Conservation (phyloP, 768 basidiomycete genomes). For the Lactarius deliciosus region DNA sequence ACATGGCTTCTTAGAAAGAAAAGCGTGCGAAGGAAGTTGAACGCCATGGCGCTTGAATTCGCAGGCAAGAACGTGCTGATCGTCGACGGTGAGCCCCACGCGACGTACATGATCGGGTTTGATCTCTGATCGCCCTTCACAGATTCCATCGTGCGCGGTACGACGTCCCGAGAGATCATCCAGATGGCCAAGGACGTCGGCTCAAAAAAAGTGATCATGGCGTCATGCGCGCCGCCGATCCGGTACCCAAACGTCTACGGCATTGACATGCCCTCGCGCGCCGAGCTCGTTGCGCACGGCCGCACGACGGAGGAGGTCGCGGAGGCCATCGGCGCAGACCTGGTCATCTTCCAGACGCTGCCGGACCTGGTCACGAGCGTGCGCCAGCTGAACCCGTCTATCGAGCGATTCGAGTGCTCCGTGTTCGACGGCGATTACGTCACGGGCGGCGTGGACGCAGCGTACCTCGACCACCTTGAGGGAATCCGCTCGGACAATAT, state of each 20-base stretch:
- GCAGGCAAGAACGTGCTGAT: conserved; percentile 87
- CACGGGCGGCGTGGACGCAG: conserved; percentile 87
- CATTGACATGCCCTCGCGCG: conserved; percentile 97
- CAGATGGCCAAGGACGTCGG: conserved; percentile 99
- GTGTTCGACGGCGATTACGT: conserved; percentile 98
- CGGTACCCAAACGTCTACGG: conserved; percentile 97
- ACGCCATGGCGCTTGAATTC: conserved; percentile 98
- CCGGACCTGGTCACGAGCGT: conserved; percentile 86
- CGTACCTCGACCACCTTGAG: conserved; percentile 76
- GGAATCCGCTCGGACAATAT: conserved; percentile 77
- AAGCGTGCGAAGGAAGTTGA: conserved; percentile 93
- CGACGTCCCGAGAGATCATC: conserved; percentile 97
- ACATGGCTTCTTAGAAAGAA: conserved; percentile 58
- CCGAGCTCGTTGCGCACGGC: conserved; percentile 96
- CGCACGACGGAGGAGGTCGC: conserved; percentile 94
- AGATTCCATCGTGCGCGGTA: conserved; percentile 99
- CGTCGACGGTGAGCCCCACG: conserved; percentile 71
- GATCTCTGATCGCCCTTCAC: conserved; percentile 10
- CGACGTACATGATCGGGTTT: neutral
- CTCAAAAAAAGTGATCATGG: conserved; percentile 92
- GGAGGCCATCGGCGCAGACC: conserved; percentile 91
- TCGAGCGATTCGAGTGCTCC: conserved; percentile 88
- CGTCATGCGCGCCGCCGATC: conserved; percentile 96
- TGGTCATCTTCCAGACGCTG: conserved; percentile 94
- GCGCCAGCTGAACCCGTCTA: conserved; percentile 74